Base-by-base conservation (phyloP, 2,329 filamentous ascomycete species). In the Monilinia vaccinii-corymbosi region DNA sequence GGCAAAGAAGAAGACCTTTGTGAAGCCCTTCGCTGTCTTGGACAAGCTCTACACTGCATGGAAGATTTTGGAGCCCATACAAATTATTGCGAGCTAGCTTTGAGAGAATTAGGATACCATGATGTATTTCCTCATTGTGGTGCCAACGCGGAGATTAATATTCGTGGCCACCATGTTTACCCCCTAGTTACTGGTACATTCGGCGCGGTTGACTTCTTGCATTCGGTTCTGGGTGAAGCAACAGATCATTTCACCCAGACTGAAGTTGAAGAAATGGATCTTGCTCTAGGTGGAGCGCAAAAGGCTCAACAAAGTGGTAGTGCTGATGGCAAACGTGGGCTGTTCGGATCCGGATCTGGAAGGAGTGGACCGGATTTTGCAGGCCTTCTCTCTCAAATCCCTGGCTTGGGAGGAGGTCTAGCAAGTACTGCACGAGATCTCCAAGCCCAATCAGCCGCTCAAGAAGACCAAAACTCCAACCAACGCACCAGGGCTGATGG, bases 181-280 rank as follows among this genome's bases (percentile, higher is more conserved):
- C 89, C 89, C 6, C 76, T 93, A 1, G 85, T 91, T 25, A 93
- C 89, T 1, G 84, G 84, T 13, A 83, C 81, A 0, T 94, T 94
- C 73, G 89, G 89, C 45, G 89, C 84, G 65, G 89, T 93, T 3
- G 89, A 93, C 72, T 94, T 94, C 71, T 76, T 93, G 65, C 89
- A 94, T 72, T 91, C 88, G 1, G 88, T 72, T 3, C 74, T 83
- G 28, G 80, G 87, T 60, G 89, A 93, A 72, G 89, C 89, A 36
- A 89, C 83, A 13, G 89, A 94, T 69, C 88, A 92, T 71, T 90
- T 94, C 69, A 89, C 89, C 2, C 89, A 94, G 71, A 90, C 88
- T 18, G 89, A 93, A 71, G 85, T 94, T 40, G 88, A 91, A 60
- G 87, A 93, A 72, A 84, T 93, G 68, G 87, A 94, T 65, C 75